Percentiles rank a stretch among this genome's conserved stretches.
Conservation (phyloP, 768 basidiomycete genomes). For the Multifurca ochricompacta region DNA sequence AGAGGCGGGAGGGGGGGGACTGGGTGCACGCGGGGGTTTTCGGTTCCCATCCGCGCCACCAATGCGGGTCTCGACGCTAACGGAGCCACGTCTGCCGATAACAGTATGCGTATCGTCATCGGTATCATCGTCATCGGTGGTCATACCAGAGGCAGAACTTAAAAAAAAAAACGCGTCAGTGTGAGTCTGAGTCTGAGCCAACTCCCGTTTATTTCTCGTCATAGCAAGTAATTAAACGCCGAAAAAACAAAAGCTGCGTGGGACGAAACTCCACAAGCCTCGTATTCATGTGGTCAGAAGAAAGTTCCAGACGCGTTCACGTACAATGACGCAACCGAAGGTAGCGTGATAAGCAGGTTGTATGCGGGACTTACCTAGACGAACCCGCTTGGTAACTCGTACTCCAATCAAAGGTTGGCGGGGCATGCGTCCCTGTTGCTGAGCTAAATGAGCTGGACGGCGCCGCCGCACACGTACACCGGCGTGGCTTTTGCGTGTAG, state of each 20-base stretch:
- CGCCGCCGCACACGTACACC: conserved; percentile 30
- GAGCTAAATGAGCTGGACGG: conserved; percentile 24
- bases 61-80: conserved; percentile 8
- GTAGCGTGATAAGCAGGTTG: background rate
- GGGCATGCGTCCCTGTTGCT: conserved; percentile 21
- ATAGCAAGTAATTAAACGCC: background rate
- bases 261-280: background rate
- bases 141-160: conserved; percentile 45
- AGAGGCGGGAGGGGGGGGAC: conserved; percentile 23
- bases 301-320: background rate
- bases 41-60: background rate
- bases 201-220: background rate
- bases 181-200: background rate
- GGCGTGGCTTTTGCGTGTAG: conserved; percentile 33
- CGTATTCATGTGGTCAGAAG: background rate
- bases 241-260: background rate
- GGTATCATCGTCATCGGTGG: conserved; percentile 51
- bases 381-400: conserved; percentile 85
- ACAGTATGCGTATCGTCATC: conserved; percentile 36
- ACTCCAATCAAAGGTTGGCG: conserved; percentile 56
- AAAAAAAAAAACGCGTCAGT: background rate
- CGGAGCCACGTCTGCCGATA: conserved; percentile 3
- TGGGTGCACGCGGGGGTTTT: conserved; percentile 8
- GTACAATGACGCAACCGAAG: background rate
- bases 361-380: conserved; percentile 48